Base-by-base conservation (phyloP, 371 early-diverging fungal species). In the Encephalitozoon hellem region DNA sequence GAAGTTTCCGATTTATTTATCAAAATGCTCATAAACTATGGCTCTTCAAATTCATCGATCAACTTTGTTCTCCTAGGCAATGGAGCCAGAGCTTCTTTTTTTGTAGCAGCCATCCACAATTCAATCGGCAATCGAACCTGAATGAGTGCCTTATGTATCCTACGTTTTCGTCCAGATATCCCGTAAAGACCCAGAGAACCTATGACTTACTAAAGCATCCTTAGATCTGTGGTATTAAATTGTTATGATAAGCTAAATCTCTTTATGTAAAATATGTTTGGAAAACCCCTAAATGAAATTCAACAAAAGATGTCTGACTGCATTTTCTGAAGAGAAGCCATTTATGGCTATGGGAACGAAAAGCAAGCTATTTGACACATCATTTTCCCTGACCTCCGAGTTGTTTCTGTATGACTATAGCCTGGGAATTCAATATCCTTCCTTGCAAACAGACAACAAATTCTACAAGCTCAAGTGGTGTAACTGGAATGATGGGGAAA, bases 381-480 rank as follows among this genome's bases (percentile, higher is more conserved):
- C 78, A 30, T 86, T 84, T 64, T 83, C 83, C 8, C 65, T 76
- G 6, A 74, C 69, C 2, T 78, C 80, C 12, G 81, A 83, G 59
- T 43, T 86, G 18, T 63, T 80, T 42, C 53, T 86, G 18, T 52
- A 64, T 52, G 66, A 82, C 43, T 69, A 77, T 32, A 78, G 63
- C 6, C 74, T 68, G n/a, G 78, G 77, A 34, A 78, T 76, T 18
- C 51, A 59, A 18, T 78, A 69, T 64, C 41, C 70, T 11, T 5
- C 70, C 9, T 12, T 75, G 42, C 64, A 53, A 55, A 63, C 59
- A 18, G 81, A 80, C 21, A 42, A 67, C 34, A 78, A 80, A 53
- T 86, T 83, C 74, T 85, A 79, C 69, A 80, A 67, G 30, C 30
- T 85, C 25, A 54, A 59, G 39, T 85, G 85, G 85, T 82, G 83